Evolutionary conservation across 805 yeast genomes (phyloP).

Genomic region (Kodamaea hsintzibuensis): DNA sequence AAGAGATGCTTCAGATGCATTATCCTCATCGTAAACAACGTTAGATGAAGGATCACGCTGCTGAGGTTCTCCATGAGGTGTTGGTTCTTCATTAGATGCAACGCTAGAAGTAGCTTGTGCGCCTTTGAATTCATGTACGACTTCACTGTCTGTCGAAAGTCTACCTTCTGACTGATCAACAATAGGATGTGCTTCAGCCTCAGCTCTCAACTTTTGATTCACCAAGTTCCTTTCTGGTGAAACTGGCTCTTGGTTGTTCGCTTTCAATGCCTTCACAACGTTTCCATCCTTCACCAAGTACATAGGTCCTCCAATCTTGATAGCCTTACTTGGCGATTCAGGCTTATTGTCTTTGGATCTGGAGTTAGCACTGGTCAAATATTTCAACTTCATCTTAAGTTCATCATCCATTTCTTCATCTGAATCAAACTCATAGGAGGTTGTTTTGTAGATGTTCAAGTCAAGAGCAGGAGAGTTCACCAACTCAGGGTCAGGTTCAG

Average conservation of each 20-base stretch:
- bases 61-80: background rate
- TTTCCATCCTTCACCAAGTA: conserved; percentile 32
- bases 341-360: conserved; percentile 10
- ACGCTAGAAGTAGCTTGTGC: background rate
- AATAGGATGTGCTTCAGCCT: conserved; percentile 3
- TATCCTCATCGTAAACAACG: conserved; percentile 4
- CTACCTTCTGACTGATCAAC: background rate
- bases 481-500: conserved; percentile 29
- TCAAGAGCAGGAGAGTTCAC: conserved; percentile 17
- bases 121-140: background rate
- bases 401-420: conserved; percentile 12
- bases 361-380: conserved; percentile 14
- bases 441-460: conserved; percentile 26
- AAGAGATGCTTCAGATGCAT: conserved; percentile 6
- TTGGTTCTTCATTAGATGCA: background rate
- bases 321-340: conserved; percentile 15
- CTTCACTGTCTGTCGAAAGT: background rate
- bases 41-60: background rate
- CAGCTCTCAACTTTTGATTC: conserved; percentile 12
- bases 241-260: conserved; percentile 1
- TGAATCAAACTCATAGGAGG: conserved; percentile 16
- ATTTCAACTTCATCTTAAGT: conserved; percentile 13
- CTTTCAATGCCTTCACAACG: background rate
- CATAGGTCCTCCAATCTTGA: conserved; percentile 32
- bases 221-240: conserved; percentile 4